Conservation (phyloP, 495 filamentous ascomycete species). For the Trichoderma asperelloides region DNA sequence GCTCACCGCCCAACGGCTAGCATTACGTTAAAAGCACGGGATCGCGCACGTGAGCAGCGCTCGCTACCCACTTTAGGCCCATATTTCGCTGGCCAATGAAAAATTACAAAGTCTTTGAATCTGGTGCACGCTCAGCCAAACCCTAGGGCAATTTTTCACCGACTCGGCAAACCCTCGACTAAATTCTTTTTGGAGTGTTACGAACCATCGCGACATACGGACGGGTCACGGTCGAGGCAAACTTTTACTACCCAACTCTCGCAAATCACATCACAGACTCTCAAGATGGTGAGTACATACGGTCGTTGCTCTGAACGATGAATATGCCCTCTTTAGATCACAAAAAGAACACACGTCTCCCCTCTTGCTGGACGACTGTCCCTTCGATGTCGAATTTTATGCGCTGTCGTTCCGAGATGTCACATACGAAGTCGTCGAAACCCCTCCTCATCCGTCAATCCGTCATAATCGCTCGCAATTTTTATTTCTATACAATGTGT, state of each 20-base stretch:
- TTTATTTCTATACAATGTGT: neutral
- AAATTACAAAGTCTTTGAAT: neutral
- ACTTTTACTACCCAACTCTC: conserved; percentile 9
- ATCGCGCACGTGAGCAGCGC: neutral
- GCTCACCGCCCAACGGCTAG: neutral
- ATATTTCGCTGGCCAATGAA: conserved; percentile 1
- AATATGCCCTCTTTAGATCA: neutral
- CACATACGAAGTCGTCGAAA: neutral
- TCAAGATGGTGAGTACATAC: conserved; percentile 13
- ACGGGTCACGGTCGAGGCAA: conserved; percentile 8
- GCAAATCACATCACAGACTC: conserved; percentile 8
- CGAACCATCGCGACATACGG: conserved; percentile 8
- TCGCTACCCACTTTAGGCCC: neutral
- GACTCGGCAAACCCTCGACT: conserved; percentile 8
- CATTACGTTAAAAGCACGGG: neutral
- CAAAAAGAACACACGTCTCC: neutral
- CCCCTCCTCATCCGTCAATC: neutral
- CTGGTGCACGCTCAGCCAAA: conserved; percentile 8
- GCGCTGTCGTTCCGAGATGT: neutral
- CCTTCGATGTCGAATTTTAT: neutral
- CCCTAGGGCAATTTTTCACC: conserved; percentile 11
- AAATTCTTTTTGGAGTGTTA: conserved; percentile 7
- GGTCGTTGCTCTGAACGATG: neutral
- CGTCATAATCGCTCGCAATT: neutral
- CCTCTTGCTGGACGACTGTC: neutral